Evolutionary conservation across 345 rosid species (phyloP).

Genomic region (Citrus mangshanensis): DNA sequence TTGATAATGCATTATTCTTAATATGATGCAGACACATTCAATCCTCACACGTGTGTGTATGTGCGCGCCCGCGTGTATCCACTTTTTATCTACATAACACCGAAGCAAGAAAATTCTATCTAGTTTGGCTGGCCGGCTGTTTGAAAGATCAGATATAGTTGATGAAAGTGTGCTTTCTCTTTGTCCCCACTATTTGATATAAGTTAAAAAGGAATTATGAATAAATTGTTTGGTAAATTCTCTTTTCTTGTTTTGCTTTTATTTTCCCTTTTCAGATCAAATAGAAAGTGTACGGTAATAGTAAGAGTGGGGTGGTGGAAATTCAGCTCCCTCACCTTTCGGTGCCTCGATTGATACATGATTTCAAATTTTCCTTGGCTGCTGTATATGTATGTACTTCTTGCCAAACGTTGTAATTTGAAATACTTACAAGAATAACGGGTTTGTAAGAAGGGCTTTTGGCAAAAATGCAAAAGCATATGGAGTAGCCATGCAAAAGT

Average conservation of each 20-base stretch:
- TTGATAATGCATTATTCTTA: not conserved
- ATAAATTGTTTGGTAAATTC: slow-evolving; percentile 3
- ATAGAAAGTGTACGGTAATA: not conserved
- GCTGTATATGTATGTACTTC: rapidly evolving
- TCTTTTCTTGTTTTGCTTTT: not conserved
- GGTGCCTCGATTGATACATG: slow-evolving; percentile 7
- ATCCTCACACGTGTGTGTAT: not conserved
- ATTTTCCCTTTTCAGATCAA: not conserved
- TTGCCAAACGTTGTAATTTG: too few relatives aligned
- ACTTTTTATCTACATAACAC: not conserved
- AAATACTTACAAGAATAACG: too few relatives aligned
- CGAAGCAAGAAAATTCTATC: too few relatives aligned
- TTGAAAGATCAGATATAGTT: not conserved
- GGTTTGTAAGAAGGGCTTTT: too few relatives aligned
- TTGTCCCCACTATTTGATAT: not conserved
- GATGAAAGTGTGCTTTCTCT: not conserved
- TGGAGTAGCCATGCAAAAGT: not conserved
- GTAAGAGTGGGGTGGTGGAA: not conserved
- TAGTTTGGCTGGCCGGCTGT: too few relatives aligned
- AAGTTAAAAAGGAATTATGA: not conserved
- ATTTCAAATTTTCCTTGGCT: not conserved
- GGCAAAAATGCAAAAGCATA: not conserved
- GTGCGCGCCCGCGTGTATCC: too few relatives aligned
- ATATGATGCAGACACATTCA: not conserved
- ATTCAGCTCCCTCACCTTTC: slow-evolving; percentile 6